Evolutionary conservation across 2,329 filamentous ascomycete genomes (phyloP).

Genomic region (Pseudogymnoascus sp.): DNA sequence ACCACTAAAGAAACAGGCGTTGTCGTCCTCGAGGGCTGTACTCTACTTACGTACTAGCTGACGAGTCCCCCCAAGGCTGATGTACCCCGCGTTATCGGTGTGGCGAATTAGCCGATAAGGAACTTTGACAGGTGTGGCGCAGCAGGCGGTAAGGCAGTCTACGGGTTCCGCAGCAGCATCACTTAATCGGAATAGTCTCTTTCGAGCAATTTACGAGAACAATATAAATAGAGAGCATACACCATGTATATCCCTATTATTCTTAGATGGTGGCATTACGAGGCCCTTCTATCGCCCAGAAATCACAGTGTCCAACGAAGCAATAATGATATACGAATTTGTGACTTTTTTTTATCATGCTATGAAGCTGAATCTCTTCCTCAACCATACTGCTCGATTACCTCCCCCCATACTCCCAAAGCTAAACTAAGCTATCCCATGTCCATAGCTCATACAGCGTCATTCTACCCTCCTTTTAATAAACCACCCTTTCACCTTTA

Average conservation of each 20-base stretch:
- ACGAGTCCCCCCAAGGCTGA: not conserved
- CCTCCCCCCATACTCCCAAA: not conserved
- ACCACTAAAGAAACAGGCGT: not conserved
- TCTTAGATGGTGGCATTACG: not conserved
- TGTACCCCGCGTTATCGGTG: slow-evolving; percentile 1
- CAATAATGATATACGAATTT: not conserved
- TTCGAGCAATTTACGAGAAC: not conserved
- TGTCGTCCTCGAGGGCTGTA: not conserved
- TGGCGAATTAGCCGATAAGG: slow-evolving; percentile 8
- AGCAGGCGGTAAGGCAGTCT: not conserved
- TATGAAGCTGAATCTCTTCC: not conserved
- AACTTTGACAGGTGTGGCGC: slow-evolving; percentile 8
- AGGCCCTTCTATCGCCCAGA: not conserved
- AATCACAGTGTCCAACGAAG: not conserved
- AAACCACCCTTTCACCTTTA: not conserved
- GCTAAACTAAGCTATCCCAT: not conserved
- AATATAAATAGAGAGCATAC: not conserved
- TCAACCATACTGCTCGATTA: not conserved
- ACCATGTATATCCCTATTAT: not conserved
- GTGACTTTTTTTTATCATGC: not conserved
- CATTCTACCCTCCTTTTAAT: not conserved
- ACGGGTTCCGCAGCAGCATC: too few species aligned
- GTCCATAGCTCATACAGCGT: not conserved
- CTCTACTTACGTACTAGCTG: slow-evolving; percentile 5
- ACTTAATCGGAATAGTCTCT: not conserved